Conservation (phyloP, 805 yeast genomes). For the Candida pini region DNA sequence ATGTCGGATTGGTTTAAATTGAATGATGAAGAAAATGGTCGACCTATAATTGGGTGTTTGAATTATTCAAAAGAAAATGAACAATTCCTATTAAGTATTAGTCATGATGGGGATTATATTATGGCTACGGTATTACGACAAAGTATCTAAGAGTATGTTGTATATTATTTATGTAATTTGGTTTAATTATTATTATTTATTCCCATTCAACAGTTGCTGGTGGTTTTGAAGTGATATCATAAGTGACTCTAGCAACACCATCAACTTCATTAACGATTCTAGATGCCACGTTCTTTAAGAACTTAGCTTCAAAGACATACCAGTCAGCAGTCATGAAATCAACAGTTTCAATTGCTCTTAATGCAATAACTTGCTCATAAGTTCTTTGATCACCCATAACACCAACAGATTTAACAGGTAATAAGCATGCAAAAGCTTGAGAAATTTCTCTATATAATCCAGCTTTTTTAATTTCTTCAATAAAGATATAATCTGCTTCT, state of each 20-base stretch:
- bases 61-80: conserved; percentile 32
- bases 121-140: conserved; percentile 45
- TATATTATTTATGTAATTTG: too few relatives aligned
- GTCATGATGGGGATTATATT: conserved; percentile 62
- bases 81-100: conserved; percentile 46
- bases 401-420: conserved; percentile 98
- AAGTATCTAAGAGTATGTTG: too few relatives aligned
- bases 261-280: conserved; percentile 98
- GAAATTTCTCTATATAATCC: conserved; percentile 91
- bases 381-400: conserved; percentile 99
- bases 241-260: conserved; percentile 98
- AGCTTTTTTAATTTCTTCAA: conserved; percentile 90
- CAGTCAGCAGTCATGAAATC: conserved; percentile 99
- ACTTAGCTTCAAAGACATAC: conserved; percentile 87
- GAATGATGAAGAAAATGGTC: conserved; percentile 29
- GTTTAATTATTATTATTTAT: conserved; percentile 1
- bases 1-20: conserved; percentile 58
- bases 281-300: conserved; percentile 88
- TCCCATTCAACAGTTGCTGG: conserved; percentile 99
- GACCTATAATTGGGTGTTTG: conserved; percentile 37
- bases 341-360: conserved; percentile 94
- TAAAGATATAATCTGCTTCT: conserved; percentile 93
- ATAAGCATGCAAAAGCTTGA: conserved; percentile 94
- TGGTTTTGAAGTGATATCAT: conserved; percentile 97
- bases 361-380: conserved; percentile 97